A percentile compares a stretch with the other conserved stretches of the same genome.
phyloP scores from a whole-genome alignment of 2,329 filamentous ascomycete species.

The Pseudofabraea citricarpa region DNA sequence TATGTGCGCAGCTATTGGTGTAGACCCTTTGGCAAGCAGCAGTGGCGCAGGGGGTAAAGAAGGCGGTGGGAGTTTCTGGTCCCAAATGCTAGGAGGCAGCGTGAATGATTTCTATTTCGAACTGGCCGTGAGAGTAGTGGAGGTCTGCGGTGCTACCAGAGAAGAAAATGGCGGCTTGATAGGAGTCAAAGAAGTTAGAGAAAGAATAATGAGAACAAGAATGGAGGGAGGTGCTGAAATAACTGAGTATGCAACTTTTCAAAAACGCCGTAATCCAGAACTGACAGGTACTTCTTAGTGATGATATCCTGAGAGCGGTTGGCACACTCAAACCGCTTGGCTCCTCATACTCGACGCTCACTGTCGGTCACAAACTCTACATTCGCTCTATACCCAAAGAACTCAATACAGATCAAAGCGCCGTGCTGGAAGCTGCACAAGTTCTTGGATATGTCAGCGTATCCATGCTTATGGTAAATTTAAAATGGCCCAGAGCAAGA shows the following conservation, averaged over 20 bases:
- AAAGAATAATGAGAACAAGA: slow-evolving; percentile 66
- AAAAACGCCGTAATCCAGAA: background rate
- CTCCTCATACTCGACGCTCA: slow-evolving; percentile 79
- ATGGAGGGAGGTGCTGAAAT: slow-evolving; percentile 73
- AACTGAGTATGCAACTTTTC: slow-evolving; percentile 56
- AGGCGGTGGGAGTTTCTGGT: slow-evolving; percentile 71
- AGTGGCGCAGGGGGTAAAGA: slow-evolving; percentile 45
- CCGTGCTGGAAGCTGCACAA: slow-evolving; percentile 86
- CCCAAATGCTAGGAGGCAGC: slow-evolving; percentile 81
- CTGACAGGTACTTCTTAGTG: slow-evolving; percentile 39
- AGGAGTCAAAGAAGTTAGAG: slow-evolving; percentile 73
- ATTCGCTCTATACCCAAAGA: slow-evolving; percentile 93
- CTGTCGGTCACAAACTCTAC: slow-evolving; percentile 78
- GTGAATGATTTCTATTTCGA: slow-evolving; percentile 99
- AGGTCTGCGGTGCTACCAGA: slow-evolving; percentile 81
- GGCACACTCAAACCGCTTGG: slow-evolving; percentile 82
- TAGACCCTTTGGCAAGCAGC: slow-evolving; percentile 81
- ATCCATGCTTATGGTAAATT: slow-evolving; percentile 81
- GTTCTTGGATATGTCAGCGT: slow-evolving; percentile 86
- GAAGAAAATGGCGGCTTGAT: slow-evolving; percentile 92
- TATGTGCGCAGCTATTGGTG: slow-evolving; percentile 96
- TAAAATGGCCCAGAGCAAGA: slow-evolving; percentile 78
- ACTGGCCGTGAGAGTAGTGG: slow-evolving; percentile 90
- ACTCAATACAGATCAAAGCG: slow-evolving; percentile 89
- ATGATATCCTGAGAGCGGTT: slow-evolving; percentile 87